Evolutionary conservation across 305 asterid genomes (phyloP).

Genomic region (Fraxinus sp.): DNA sequence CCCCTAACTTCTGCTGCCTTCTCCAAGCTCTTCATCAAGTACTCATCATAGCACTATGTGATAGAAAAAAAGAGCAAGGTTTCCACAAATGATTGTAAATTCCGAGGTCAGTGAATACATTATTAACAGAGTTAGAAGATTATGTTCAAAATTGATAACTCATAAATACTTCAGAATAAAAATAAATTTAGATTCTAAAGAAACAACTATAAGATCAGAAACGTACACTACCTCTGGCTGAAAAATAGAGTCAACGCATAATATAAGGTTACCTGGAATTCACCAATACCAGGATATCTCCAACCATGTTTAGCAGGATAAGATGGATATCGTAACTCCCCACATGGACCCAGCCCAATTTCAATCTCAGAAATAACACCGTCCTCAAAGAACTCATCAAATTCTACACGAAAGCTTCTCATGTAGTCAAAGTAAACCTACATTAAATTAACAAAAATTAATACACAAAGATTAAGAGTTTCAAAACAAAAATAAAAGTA

Average conservation of each 20-base stretch:
- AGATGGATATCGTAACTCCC: slow-evolving; percentile 81
- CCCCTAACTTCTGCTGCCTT: slow-evolving; percentile 69
- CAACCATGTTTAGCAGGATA: slow-evolving; percentile 75
- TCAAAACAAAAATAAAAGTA: slow-evolving; percentile 5
- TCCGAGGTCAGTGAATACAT: background rate
- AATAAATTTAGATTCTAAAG: slow-evolving; percentile 1
- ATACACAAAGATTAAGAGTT: slow-evolving; percentile 14
- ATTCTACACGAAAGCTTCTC: slow-evolving; percentile 79
- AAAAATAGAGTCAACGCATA: background rate
- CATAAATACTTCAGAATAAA: background rate
- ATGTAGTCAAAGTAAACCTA: slow-evolving; percentile 80
- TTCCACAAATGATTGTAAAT: background rate
- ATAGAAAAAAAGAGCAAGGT: background rate
- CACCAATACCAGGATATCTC: slow-evolving; percentile 85
- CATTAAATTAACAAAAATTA: slow-evolving; percentile 11
- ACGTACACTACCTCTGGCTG: background rate
- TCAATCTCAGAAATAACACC: slow-evolving; percentile 65
- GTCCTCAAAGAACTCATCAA: slow-evolving; percentile 70
- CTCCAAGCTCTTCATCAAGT: slow-evolving; percentile 53
- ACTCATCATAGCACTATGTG: slow-evolving; percentile 69
- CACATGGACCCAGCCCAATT: slow-evolving; percentile 84
- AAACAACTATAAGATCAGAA: background rate
- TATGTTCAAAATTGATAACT: background rate
- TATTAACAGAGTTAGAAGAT: slow-evolving; percentile 7
- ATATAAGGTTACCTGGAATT: slow-evolving; percentile 61